Percentiles rank a stretch among this genome's conserved stretches.
phyloP scores from a whole-genome alignment of 495 filamentous ascomycete species.

The Letharia columbiana region DNA sequence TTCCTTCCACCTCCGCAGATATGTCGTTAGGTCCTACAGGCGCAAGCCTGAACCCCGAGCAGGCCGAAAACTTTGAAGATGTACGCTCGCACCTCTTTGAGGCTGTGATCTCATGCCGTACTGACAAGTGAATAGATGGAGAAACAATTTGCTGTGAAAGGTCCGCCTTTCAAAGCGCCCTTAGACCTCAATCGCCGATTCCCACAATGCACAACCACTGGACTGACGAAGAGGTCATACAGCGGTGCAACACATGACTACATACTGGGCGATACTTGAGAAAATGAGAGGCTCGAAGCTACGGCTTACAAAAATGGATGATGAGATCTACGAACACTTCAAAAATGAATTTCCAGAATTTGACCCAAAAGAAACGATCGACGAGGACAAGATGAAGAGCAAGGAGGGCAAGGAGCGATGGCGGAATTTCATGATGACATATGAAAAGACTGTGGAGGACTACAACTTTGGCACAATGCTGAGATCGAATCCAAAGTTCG shows the following conservation, averaged over 20 bases:
- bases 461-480: slow-evolving; percentile 97
- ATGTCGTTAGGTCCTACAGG: slow-evolving; percentile 41
- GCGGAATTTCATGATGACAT: slow-evolving; percentile 89
- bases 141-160: slow-evolving; percentile 99
- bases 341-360: slow-evolving; percentile 85
- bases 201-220: slow-evolving; percentile 14
- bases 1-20: slow-evolving; percentile 1
- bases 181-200: neutral
- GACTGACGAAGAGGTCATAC: slow-evolving; percentile 22
- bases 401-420: slow-evolving; percentile 91
- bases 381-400: slow-evolving; percentile 97
- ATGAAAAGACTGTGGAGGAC: slow-evolving; percentile 86
- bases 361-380: slow-evolving; percentile 64
- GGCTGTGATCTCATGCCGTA: neutral
- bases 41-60: slow-evolving; percentile 52
- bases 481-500: slow-evolving; percentile 62
- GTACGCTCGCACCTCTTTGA: slow-evolving; percentile 35
- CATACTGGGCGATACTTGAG: slow-evolving; percentile 94
- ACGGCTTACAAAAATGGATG: slow-evolving; percentile 84
- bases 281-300: slow-evolving; percentile 75
- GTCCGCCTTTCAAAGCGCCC: slow-evolving; percentile 35
- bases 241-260: slow-evolving; percentile 91
- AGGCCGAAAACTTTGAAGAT: slow-evolving; percentile 71
- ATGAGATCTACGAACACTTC: slow-evolving; percentile 88
- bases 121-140: slow-evolving; percentile 61